Percentiles rank a stretch among this genome's conserved stretches.
Evolutionary conservation across 2,329 filamentous ascomycete species (phyloP).

Genomic region (Aspergillus neoniger): DNA sequence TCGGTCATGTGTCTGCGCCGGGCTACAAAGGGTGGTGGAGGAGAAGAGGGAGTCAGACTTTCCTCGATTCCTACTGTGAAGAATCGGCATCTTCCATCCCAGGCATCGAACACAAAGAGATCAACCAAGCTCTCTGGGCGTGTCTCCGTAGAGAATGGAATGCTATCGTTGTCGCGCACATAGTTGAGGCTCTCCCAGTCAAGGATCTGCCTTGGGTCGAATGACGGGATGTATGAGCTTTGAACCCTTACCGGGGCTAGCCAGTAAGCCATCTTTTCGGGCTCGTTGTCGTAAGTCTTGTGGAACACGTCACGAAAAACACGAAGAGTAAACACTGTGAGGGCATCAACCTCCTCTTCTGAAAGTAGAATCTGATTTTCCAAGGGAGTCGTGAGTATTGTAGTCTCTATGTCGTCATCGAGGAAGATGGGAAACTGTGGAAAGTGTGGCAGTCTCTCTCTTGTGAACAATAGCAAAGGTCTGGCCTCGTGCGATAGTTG

Average conservation of each 20-base stretch:
- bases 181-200: conserved; percentile 46
- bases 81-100: conserved; percentile 61
- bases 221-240: conserved; percentile 5
- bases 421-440: conserved; percentile 73
- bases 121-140: conserved; percentile 45
- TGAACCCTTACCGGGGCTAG: conserved; percentile 61
- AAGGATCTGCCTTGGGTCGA: conserved; percentile 34
- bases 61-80: conserved; percentile 48
- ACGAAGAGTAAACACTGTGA: conserved; percentile 73
- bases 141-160: conserved; percentile 49
- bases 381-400: conserved; percentile 55
- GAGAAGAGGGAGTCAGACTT: conserved; percentile 34
- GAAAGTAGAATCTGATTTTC: conserved; percentile 30
- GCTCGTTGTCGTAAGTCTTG: conserved; percentile 71
- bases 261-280: conserved; percentile 76
- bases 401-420: conserved; percentile 61
- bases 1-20: conserved; percentile 54
- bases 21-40: conserved; percentile 36
- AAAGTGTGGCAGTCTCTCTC: conserved; percentile 63
- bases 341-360: conserved; percentile 50
- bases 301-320: conserved; percentile 86
- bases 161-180: conserved; percentile 43
- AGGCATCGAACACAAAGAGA: conserved; percentile 58
- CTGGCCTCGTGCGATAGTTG: conserved; percentile 61
- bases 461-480: conserved; percentile 71